Percentiles rank a stretch among this genome's conserved stretches.
Evolutionary conservation across 495 filamentous ascomycete genomes (phyloP).

Genomic region (Aspergillus coremiiformis): DNA sequence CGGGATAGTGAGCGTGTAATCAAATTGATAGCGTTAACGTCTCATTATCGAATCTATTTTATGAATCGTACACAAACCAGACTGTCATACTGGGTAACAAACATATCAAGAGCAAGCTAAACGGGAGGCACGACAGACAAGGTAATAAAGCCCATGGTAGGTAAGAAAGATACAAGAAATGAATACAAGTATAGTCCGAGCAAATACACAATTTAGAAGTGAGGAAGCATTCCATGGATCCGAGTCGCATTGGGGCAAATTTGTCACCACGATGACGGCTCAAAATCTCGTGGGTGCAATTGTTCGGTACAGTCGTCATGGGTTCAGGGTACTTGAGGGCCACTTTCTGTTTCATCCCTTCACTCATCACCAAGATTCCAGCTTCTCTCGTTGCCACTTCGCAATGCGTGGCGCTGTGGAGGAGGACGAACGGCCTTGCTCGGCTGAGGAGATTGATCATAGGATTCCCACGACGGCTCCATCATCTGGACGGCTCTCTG

Average conservation of each 20-base stretch:
- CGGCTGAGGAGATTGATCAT: constrained; percentile 52
- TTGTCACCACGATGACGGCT: not conserved
- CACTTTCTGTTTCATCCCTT: not conserved
- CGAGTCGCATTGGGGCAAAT: constrained; percentile 3
- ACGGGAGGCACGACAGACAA: constrained; percentile 1
- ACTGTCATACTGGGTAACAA: not conserved
- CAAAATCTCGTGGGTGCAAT: constrained; percentile 12
- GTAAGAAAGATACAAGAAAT: constrained; percentile 3
- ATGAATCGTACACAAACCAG: not conserved
- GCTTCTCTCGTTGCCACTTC: constrained; percentile 16
- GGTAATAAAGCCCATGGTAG: too few relatives aligned
- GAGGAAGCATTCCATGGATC: not conserved
- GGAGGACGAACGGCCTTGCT: constrained; percentile 14
- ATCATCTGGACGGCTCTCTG: constrained; percentile 50
- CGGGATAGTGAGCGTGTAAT: not conserved
- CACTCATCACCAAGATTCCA: constrained; percentile 12
- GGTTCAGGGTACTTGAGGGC: not conserved
- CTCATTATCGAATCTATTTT: not conserved
- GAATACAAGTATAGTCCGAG: not conserved
- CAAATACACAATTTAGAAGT: constrained; percentile 5
- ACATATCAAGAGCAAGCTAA: not conserved
- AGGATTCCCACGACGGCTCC: constrained; percentile 56
- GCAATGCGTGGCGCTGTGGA: constrained; percentile 13
- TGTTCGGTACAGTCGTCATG: not conserved
- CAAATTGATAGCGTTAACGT: not conserved